A percentile compares a stretch with the other conserved stretches of the same genome.
These are phyloP conservation scores for Scheffersomyces insectosa DNA, from an alignment of 1,139 yeast species.

Conservation along the genomic window DNA sequence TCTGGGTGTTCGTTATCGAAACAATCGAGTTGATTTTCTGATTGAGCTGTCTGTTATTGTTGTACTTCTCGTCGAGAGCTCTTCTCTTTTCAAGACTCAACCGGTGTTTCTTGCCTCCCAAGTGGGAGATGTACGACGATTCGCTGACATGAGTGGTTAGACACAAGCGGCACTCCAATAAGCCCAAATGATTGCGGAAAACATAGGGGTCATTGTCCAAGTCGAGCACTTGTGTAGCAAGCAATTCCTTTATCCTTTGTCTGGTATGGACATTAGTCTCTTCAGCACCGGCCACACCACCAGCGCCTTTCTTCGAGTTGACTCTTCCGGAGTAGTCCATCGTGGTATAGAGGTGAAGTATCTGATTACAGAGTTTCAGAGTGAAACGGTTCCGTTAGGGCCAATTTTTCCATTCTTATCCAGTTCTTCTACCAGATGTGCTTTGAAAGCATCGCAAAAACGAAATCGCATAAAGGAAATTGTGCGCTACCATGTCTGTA, in stretches of 20 bases:
- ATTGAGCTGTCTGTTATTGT: conserved; percentile 2
- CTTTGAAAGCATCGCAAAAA: too few relatives aligned
- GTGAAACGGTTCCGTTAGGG: too few relatives aligned
- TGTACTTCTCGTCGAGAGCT: conserved; percentile 38
- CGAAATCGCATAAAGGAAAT: too few relatives aligned
- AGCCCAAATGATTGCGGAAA: conserved; percentile 69
- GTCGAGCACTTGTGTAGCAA: conserved; percentile 60
- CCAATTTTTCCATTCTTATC: too few relatives aligned
- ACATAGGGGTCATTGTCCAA: conserved; percentile 79
- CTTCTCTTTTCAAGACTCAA: conserved; percentile 63
- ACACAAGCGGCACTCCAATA: conserved; percentile 75
- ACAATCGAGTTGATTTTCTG: conserved; percentile 5
- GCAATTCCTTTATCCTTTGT: conserved; percentile 63
- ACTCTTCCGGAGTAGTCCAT: conserved; percentile 52
- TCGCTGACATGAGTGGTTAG: conserved; percentile 73
- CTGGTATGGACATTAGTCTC: conserved; percentile 68
- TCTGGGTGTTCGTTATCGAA: conserved; percentile 25
- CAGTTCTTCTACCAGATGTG: too few relatives aligned
- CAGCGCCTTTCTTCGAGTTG: conserved; percentile 51
- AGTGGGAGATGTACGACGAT: conserved; percentile 75
- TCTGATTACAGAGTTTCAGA: too few relatives aligned
- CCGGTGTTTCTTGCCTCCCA: conserved; percentile 79
- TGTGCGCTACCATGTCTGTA: too few relatives aligned
- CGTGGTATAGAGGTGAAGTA: background rate
- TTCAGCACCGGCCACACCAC: conserved; percentile 73